Percentiles rank a stretch among this genome's conserved stretches.
Evolutionary conservation across 2,329 filamentous ascomycete genomes (phyloP).

Genomic region (Aspergillus eucalypticola): DNA sequence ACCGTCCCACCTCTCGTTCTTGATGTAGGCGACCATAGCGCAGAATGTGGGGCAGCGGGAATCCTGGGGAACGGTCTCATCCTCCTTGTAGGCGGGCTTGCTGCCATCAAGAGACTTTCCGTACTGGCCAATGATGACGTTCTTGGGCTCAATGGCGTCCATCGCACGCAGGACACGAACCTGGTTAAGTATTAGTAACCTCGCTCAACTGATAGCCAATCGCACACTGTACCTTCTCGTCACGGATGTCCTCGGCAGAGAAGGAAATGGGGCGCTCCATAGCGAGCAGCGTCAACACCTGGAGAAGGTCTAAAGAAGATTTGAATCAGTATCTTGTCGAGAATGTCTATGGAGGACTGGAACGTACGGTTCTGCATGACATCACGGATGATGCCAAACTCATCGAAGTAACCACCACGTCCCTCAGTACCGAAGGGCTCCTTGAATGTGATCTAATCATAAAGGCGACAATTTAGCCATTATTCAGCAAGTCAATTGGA

Average conservation of each 20-base stretch:
- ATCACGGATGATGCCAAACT: constrained; percentile 98
- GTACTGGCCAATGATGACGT: constrained; percentile 99
- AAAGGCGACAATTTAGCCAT: constrained; percentile 4
- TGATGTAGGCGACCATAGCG: constrained; percentile 95
- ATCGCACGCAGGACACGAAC: constrained; percentile 93
- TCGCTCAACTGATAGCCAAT: neutral
- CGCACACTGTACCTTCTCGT: constrained; percentile 69
- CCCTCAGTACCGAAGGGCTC: constrained; percentile 98
- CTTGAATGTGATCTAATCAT: constrained; percentile 83
- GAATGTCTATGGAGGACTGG: neutral
- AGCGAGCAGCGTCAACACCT: constrained; percentile 90
- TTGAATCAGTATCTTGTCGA: constrained; percentile 14
- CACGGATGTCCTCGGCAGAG: constrained; percentile 95
- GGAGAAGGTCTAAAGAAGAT: constrained; percentile 69
- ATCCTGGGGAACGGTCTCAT: constrained; percentile 95
- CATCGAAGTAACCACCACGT: constrained; percentile 97
- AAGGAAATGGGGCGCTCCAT: constrained; percentile 99
- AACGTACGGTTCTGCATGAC: constrained; percentile 93
- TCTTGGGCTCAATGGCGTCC: constrained; percentile 94
- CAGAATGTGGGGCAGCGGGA: constrained; percentile 98
- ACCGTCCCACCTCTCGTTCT: constrained; percentile 99
- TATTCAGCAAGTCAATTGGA: too few species aligned
- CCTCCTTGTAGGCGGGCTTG: constrained; percentile 98
- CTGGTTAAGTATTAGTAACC: constrained; percentile 21
- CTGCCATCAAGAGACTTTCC: constrained; percentile 92